Base-by-base conservation (phyloP, 1,139 yeast species). In the Trichomonascaceae sp. region DNA sequence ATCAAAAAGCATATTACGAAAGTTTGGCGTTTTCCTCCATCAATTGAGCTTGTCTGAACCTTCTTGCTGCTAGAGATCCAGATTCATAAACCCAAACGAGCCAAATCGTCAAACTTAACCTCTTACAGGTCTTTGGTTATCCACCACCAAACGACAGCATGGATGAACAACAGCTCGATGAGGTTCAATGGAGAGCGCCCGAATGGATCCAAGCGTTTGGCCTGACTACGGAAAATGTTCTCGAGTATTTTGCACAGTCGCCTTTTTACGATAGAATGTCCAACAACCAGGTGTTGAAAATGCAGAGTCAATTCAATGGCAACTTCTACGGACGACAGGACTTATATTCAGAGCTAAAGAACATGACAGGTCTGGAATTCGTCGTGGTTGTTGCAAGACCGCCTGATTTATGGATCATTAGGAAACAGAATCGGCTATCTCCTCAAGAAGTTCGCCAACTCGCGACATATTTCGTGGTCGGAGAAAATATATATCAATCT, bases 201-300 rank as follows among this genome's bases (percentile, higher is more conserved):
- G 99, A 93, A 69, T 93, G 96, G 91, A 89, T 93, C 60, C 96
- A 89, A 67, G 82, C 84, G 56, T 82, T 85, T 66, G 69, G 96
- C 0, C 79, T 93, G 24, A 79, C 90, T 52, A 86, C 96, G 0
- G 95, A 85, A 53, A 93, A 91, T 66, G 96, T 93, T 1, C 77
- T 93, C 18, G 99, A 93, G 59, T 93, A 93, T 70, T 90, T 95
- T 67, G 77, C 96, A 3, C 87, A 88, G 61, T 87, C 96, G 3
- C 99, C 99, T 1, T 95, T 93, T 70, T 93, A 87, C 68, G 98
- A 93, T 68, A 80, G 97, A 61, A 83, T 96, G 0, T 87, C 97
- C 50, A 93, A 90, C 70, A 93, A 93, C 70, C 98, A 91, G 70
- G 95, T 89, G 39, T 79, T 95, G 45, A 87, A 87, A 71, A 93